Conservation (phyloP, 345 rosid genomes). For the Lepidium didymum region DNA sequence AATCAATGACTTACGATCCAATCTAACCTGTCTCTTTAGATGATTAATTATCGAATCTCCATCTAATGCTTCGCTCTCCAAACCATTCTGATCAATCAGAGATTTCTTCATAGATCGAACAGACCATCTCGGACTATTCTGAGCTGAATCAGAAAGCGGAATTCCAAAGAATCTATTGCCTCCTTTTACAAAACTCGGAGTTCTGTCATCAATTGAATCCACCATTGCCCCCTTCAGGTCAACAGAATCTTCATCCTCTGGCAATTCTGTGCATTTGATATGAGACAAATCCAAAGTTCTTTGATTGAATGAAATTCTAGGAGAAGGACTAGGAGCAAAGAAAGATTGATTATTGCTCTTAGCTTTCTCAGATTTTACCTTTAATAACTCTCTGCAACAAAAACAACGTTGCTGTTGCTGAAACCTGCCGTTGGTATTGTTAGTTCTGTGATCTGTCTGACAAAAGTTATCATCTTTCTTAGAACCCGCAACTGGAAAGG, state of each 20-base stretch:
- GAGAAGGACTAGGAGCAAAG: conserved; percentile 66
- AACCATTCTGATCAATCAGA: conserved; percentile 28
- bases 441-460: conserved; percentile 9
- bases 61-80: conserved; percentile 37
- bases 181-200: conserved; percentile 44
- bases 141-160: conserved; percentile 64
- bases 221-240: conserved; percentile 8
- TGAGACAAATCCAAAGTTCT: conserved; percentile 15
- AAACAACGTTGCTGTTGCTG: conserved; percentile 34
- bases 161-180: conserved; percentile 76
- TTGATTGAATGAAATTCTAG: conserved; percentile 48
- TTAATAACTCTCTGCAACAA: conserved; percentile 69
- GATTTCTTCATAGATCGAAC: conserved; percentile 42
- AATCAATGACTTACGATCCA: conserved; percentile 82
- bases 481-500: conserved; percentile 28
- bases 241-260: conserved; percentile 19
- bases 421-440: conserved; percentile 6
- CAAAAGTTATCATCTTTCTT: conserved; percentile 33
- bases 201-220: conserved; percentile 41
- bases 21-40: conserved; percentile 65
- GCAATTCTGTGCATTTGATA: conserved; percentile 8
- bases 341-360: conserved; percentile 30
- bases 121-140: conserved; percentile 54
- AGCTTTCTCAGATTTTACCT: conserved; percentile 30
- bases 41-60: conserved; percentile 57